Base-by-base conservation (phyloP, 179 eudicot genomes). In the Actinidia arguta region DNA sequence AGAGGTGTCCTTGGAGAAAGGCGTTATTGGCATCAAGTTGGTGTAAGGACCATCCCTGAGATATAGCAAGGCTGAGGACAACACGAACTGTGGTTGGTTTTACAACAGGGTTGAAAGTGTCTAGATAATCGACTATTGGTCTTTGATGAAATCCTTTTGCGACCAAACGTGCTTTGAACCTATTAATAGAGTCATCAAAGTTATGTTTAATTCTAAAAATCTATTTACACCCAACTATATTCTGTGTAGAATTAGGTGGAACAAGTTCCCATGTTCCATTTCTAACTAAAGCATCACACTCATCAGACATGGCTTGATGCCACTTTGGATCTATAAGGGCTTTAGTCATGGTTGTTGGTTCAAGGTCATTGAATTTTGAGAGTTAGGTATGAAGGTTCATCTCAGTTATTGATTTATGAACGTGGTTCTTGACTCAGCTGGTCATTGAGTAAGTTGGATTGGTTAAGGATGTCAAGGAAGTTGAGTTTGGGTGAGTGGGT, bases 21-120 rank as follows among this genome's bases (percentile, higher is more conserved):
- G 36, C 80, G 12, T 46, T 75, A 8, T 75, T 74, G 0, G 52
- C 47, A 17, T 74, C 78, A 12, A 74, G n/a, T 74, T 75, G 48
- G 6, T 13, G 6, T 18, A 78, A 9, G 0, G 22, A 11, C 80
- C 71, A 78, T 5, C 39, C 12, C 0, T 11, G 36, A 1, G 0
- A 4, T 0, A 62, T 0, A 0, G 12, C 58, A 9, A 78, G 54
- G 0, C 12, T 42, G 2, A 78, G 56, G 5, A 78, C 22, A 6
- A 59, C 20, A 0, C 16, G 24, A 17, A 52, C 10, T 0, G 48
- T 75, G 0, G 66, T 75, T 0, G 66, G 46, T 36, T 75, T 55
- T 1, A 75, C 64, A 55, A 75, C 64, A 0, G 24, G 24, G 11
- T 64, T 75, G 8, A 75, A 52, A 0, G 78, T 75, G 0, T 54